Evolutionary conservation across 768 basidiomycete genomes (phyloP).

Genomic region (Scleroderma bovista): DNA sequence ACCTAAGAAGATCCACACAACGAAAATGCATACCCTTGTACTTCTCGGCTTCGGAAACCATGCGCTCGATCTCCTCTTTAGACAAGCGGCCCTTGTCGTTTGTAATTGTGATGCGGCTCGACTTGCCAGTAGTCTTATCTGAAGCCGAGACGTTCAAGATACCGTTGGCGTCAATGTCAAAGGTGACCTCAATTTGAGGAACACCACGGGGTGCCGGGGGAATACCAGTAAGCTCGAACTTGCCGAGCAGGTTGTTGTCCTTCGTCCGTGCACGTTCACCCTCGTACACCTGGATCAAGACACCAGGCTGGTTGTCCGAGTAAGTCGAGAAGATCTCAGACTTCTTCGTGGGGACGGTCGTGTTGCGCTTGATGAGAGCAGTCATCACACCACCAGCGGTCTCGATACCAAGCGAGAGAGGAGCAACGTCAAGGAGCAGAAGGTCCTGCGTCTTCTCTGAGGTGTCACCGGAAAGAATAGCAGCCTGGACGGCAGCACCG

Average conservation of each 20-base stretch:
- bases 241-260: constrained; percentile 98
- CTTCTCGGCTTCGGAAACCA: constrained; percentile 92
- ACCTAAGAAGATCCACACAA: not conserved
- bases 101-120: constrained; percentile 88
- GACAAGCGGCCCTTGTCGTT: constrained; percentile 97
- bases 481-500: constrained; percentile 97
- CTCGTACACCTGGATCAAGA: constrained; percentile 97
- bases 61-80: constrained; percentile 97
- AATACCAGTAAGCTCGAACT: constrained; percentile 96
- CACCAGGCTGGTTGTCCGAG: constrained; percentile 98
- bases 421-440: constrained; percentile 90
- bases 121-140: constrained; percentile 97
- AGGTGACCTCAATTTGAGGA: constrained; percentile 96
- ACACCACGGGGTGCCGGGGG: constrained; percentile 97
- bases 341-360: constrained; percentile 97
- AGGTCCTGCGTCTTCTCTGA: constrained; percentile 98
- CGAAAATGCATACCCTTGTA: constrained; percentile 61
- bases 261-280: constrained; percentile 98
- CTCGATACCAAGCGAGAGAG: constrained; percentile 91
- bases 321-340: constrained; percentile 98
- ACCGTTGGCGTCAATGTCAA: constrained; percentile 97
- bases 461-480: constrained; percentile 95
- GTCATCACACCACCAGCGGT: constrained; percentile 99
- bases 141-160: constrained; percentile 93
- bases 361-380: constrained; percentile 96